Evolutionary conservation across 257 asterid species (phyloP).

Genomic region (Nicotiana knightiana): DNA sequence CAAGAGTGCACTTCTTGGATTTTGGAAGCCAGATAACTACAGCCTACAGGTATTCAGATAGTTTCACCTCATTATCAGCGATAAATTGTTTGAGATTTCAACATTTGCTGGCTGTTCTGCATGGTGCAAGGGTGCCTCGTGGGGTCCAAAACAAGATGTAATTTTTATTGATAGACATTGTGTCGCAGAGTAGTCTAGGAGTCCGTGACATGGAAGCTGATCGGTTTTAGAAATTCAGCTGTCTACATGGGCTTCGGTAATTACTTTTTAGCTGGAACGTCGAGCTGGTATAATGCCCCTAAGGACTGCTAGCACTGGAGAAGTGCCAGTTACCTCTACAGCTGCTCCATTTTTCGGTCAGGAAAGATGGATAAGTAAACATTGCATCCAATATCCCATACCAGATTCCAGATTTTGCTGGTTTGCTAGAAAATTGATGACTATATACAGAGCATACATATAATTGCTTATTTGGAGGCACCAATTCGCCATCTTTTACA

Average conservation of each 20-base stretch:
- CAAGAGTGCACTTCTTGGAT: slow-evolving; percentile 80
- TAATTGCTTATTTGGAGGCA: not conserved
- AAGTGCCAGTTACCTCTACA: not conserved
- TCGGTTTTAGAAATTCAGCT: not conserved
- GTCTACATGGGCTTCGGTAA: not conserved
- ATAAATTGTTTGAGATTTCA: not conserved
- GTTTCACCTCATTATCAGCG: not conserved
- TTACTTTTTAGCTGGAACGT: too few species aligned
- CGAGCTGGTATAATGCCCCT: not conserved
- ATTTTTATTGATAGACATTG: not conserved
- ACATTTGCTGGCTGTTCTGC: not conserved
- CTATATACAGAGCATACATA: not conserved
- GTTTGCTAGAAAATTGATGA: not conserved
- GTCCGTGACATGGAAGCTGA: not conserved
- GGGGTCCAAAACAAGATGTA: not conserved
- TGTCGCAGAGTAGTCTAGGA: not conserved
- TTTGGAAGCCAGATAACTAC: slow-evolving; percentile 27
- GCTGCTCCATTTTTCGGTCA: not conserved
- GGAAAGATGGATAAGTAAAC: not conserved
- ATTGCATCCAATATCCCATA: not conserved
- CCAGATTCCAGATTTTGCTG: not conserved
- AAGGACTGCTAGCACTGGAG: not conserved
- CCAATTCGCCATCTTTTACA: not conserved
- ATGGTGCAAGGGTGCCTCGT: not conserved
- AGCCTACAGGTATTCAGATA: not conserved